Conservation (phyloP, 805 yeast genomes). For the Candida takata region DNA sequence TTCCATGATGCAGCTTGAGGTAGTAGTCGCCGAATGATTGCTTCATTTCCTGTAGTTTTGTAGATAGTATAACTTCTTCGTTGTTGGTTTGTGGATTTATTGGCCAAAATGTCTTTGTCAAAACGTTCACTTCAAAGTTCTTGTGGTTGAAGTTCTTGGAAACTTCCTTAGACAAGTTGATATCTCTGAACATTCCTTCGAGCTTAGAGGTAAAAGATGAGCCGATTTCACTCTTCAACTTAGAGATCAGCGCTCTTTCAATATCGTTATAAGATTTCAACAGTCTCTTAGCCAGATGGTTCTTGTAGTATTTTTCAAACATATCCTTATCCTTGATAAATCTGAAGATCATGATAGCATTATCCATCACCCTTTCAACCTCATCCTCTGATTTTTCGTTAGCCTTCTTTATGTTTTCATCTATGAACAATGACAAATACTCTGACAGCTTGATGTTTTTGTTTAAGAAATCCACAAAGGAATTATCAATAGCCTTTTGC, state of each 20-base stretch:
- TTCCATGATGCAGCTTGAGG: constrained; percentile 42
- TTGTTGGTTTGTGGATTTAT: constrained; percentile 30
- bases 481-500: constrained; percentile 48
- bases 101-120: constrained; percentile 68
- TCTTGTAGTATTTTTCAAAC: constrained; percentile 79
- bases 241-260: constrained; percentile 62
- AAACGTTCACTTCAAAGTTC: constrained; percentile 41
- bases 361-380: constrained; percentile 38
- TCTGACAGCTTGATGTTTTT: constrained; percentile 42
- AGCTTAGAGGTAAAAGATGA: constrained; percentile 70
- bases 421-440: constrained; percentile 49
- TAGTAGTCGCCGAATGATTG: constrained; percentile 47
- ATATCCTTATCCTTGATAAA: constrained; percentile 76
- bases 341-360: constrained; percentile 55
- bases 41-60: constrained; percentile 35
- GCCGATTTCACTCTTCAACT: constrained; percentile 71
- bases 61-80: constrained; percentile 36
- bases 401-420: constrained; percentile 47
- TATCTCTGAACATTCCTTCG: constrained; percentile 83
- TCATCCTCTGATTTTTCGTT: constrained; percentile 40
- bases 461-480: constrained; percentile 59
- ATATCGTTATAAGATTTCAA: constrained; percentile 49
- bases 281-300: constrained; percentile 78
- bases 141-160: constrained; percentile 35
- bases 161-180: constrained; percentile 48